Evolutionary conservation across 2,329 filamentous ascomycete genomes (phyloP).

Genomic region (Neoascochyta sp.): DNA sequence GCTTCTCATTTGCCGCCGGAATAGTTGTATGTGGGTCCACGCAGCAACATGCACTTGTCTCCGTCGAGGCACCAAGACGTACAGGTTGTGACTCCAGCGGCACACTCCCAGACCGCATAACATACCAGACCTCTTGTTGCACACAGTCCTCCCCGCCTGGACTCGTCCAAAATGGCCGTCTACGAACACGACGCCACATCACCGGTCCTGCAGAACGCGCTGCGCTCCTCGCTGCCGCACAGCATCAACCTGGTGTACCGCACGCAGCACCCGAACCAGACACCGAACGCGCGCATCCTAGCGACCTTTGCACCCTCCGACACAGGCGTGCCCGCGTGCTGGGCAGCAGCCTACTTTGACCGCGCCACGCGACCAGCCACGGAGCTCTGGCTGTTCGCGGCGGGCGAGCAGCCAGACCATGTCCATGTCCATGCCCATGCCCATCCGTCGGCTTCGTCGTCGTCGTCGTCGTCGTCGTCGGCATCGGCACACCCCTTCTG

Average conservation of each 20-base stretch:
- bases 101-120: no score
- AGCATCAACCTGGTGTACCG: conserved; percentile 61
- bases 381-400: conserved; percentile 59
- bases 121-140: no score
- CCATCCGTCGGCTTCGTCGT: no score
- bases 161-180: conserved; percentile 8
- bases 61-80: no score
- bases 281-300: conserved; percentile 32
- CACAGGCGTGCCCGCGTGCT: conserved; percentile 34
- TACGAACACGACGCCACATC: conserved; percentile 36
- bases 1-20: no score
- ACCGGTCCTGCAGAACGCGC: conserved; percentile 49
- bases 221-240: conserved; percentile 53
- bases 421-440: no score
- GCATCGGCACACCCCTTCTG: conserved; percentile 15
- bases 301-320: conserved; percentile 36
- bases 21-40: no score
- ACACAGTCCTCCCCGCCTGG: no score
- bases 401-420: conserved; percentile 25
- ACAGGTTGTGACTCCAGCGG: no score
- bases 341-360: conserved; percentile 61
- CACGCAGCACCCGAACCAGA: conserved; percentile 55
- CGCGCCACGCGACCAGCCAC: conserved; percentile 60
- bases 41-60: no score
- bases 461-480: background rate